A percentile compares a stretch with the other conserved stretches of the same genome.
Conservation (phyloP, 2,329 filamentous ascomycete genomes). For the Trichoderma breve region DNA sequence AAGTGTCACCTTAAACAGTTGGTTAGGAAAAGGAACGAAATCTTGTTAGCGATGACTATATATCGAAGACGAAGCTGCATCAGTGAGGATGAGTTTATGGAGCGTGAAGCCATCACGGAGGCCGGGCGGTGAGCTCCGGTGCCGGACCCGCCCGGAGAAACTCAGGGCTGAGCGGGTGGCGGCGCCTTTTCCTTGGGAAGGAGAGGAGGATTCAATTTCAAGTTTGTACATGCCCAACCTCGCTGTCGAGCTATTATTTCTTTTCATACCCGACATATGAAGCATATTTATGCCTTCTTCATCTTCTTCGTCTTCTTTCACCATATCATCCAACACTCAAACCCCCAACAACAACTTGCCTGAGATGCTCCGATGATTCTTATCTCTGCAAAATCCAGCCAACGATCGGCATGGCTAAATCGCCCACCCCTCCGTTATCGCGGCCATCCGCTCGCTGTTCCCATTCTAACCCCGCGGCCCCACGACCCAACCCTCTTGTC, state of each 20-base stretch:
- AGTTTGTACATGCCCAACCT: not conserved
- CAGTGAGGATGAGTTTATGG: not conserved
- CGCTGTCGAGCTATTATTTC: not conserved
- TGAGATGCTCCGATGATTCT: not conserved
- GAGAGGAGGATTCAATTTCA: not conserved
- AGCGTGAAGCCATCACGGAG: not conserved
- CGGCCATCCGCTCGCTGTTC: not conserved
- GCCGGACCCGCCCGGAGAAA: constrained; percentile 19
- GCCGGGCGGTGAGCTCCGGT: constrained; percentile 17
- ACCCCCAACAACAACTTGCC: not conserved
- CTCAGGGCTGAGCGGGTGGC: not conserved
- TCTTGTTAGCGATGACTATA: not conserved
- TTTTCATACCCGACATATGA: not conserved
- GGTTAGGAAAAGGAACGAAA: not conserved
- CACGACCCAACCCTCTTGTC: constrained; percentile 6
- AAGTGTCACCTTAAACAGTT: not conserved
- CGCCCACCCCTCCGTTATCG: constrained; percentile 11
- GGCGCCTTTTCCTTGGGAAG: not conserved
- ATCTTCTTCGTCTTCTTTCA: not conserved
- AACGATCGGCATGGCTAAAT: not conserved
- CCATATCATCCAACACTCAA: not conserved
- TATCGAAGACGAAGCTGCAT: not conserved
- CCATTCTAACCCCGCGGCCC: constrained; percentile 12
- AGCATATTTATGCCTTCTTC: not conserved
- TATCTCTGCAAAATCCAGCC: not conserved